Conservation (phyloP, 257 asterid genomes). For the Lantana camara region DNA sequence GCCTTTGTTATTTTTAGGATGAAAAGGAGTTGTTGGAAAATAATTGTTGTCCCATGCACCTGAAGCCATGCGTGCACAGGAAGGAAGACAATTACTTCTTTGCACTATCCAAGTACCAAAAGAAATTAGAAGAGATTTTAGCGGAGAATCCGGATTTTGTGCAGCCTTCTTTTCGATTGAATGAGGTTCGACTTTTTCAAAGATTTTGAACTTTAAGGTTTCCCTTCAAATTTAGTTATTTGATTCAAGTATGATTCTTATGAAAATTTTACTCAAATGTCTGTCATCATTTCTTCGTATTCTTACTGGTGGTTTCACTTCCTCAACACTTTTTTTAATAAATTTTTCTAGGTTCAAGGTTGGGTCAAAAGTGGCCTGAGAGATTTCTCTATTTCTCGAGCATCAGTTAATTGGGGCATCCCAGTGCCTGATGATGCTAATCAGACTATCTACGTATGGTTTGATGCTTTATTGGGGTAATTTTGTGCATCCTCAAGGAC, state of each 20-base stretch:
- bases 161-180: conserved; percentile 86
- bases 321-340: conserved; percentile 16
- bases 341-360: conserved; percentile 74
- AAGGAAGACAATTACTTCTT: conserved; percentile 97
- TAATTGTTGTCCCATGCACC: conserved; percentile 87
- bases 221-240: background rate
- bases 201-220: background rate
- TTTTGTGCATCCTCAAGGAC: conserved; percentile 25
- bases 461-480: conserved; percentile 99
- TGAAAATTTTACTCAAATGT: background rate
- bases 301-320: conserved; percentile 20
- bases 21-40: conserved; percentile 85
- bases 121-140: conserved; percentile 63
- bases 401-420: conserved; percentile 92
- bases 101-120: conserved; percentile 92
- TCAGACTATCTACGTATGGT: conserved; percentile 98
- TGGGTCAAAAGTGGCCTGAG: conserved; percentile 92
- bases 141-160: conserved; percentile 74
- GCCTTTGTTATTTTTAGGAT: conserved; percentile 57
- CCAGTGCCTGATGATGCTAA: conserved; percentile 78
- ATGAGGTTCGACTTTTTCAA: conserved; percentile 74
- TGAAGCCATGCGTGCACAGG: conserved; percentile 81
- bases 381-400: conserved; percentile 95
- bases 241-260: background rate
- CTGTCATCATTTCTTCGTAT: background rate